Percentiles rank a stretch among this genome's conserved stretches.
These are phyloP conservation scores for Apostasia shenzhenica DNA, from an alignment of 106 monocot genomes.

Conservation along the genomic window DNA sequence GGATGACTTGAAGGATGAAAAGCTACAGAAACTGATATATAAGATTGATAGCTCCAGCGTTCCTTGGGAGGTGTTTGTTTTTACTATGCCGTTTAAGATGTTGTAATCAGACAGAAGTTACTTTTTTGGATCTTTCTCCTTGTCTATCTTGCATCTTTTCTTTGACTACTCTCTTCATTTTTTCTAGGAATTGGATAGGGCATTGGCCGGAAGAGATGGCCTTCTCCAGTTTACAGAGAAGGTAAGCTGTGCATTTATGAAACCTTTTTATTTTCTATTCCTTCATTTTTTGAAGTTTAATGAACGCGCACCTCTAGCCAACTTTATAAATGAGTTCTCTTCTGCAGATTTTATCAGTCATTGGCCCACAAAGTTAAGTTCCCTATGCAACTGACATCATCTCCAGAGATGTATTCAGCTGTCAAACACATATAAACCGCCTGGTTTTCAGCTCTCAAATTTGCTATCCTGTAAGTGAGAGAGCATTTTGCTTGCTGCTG, in stretches of 20 bases:
- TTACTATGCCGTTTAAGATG: too few species aligned
- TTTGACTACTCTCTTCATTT: not conserved
- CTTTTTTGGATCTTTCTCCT: not conserved
- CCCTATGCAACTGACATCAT: not conserved
- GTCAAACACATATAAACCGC: too few species aligned
- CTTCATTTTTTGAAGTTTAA: not conserved
- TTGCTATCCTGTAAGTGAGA: too few species aligned
- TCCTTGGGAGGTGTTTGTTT: conserved; percentile 35
- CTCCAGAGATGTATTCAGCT: too few species aligned
- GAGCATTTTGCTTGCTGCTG: too few species aligned
- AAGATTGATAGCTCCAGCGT: conserved; percentile 45
- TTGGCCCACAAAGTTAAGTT: conserved; percentile 13
- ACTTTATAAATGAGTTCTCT: not conserved
- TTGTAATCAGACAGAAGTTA: not conserved
- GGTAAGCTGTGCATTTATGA: conserved; percentile 16
- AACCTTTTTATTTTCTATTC: not conserved
- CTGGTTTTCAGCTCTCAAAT: too few species aligned
- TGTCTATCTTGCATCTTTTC: conserved; percentile 1
- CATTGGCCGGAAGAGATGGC: conserved; percentile 24
- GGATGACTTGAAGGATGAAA: conserved; percentile 41
- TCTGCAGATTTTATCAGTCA: conserved; percentile 18
- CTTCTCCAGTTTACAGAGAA: conserved; percentile 46
- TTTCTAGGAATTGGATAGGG: conserved; percentile 51
- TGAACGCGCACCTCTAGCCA: too few species aligned
- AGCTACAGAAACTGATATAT: conserved; percentile 33